Percentiles rank a stretch among this genome's conserved stretches.
These are phyloP conservation scores for Camelina sativa DNA, from an alignment of 345 rosid species.

Conservation along the genomic window DNA sequence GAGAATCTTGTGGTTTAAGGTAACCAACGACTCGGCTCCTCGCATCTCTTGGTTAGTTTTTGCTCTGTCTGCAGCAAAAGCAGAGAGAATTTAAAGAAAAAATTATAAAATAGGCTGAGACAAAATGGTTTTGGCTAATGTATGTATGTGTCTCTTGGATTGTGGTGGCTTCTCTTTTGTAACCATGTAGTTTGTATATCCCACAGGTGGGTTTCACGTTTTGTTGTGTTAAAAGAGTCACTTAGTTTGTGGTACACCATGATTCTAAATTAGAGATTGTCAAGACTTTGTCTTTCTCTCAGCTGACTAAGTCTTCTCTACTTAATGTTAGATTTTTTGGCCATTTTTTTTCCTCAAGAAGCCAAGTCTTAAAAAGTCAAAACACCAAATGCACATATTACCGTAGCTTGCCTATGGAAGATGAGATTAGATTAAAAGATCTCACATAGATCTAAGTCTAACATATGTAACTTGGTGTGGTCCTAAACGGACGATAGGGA, in stretches of 20 bases:
- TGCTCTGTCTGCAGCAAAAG: background rate
- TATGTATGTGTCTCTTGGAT: background rate
- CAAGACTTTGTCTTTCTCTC: slow-evolving; percentile 15
- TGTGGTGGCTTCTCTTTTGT: slow-evolving; percentile 36
- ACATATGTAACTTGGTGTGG: background rate
- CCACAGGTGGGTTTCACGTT: slow-evolving; percentile 46
- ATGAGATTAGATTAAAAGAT: slow-evolving; percentile 15
- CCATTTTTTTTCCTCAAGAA: background rate
- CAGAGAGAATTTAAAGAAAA: background rate
- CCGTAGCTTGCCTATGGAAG: slow-evolving; percentile 18
- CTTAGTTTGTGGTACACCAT: slow-evolving; percentile 46
- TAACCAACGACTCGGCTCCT: slow-evolving; percentile 33
- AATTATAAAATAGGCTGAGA: background rate
- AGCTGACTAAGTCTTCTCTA: slow-evolving; percentile 21
- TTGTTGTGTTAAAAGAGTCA: slow-evolving; percentile 14
- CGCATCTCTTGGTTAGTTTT: slow-evolving; percentile 22
- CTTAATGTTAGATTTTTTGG: background rate
- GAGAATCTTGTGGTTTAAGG: slow-evolving; percentile 45
- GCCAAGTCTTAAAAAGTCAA: slow-evolving; percentile 27
- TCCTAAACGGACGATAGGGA: slow-evolving; percentile 11
- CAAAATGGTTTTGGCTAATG: background rate
- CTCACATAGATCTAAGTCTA: background rate
- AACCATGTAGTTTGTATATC: slow-evolving; percentile 13
- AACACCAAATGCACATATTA: background rate
- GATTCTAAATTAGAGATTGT: slow-evolving; percentile 8